Evolutionary conservation across 192 early-diverging fungal species (phyloP), one percentile per base, ranked within the genome.

Genomic region (Coemansia asiatica): DNA sequence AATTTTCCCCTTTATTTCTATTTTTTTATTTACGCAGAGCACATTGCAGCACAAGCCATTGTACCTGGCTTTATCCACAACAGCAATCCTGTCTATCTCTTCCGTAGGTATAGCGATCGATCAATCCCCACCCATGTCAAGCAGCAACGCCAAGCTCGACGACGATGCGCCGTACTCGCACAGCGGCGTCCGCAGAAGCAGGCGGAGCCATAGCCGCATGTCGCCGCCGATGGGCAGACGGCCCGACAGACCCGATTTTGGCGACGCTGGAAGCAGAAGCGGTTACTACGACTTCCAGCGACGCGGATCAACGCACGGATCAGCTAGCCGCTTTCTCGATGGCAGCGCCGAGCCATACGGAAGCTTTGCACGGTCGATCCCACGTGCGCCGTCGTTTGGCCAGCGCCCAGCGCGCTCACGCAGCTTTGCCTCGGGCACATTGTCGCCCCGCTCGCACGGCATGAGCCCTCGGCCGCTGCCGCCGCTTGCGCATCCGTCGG

Each of bases 201-300:
- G 21, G 35, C 56, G 27, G 19, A 60, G 40, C 40, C 58, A 60
- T 26, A 60, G 59, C 47, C 67, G 59, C 38, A 60, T 35, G 9
- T 69, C 70, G 35, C 60, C 64, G 15, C 56, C 54, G 9, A 63
- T 61, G 33, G 46, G 67, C 53, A 67, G 64, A 36, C 56, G 65
- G 19, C 67, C 61, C 31, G 63, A 40, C 33, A 58, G 63, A 33
- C 61, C 60, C 13, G 49, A 58, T 28, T 64, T 60, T 19, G 59
- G 38, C 40, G n/a, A 60, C 27, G 36, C 63, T 65, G 50, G 57
- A 54, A 27, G 59, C 62, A 15, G 61, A 28, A 56, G 40, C 58
- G 61, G 67, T 64, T 70, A 73, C 70, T 56, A 72, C 22, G 69
- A 67, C 29, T 65, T 71, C 36, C 66, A 64, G 29, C 69, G 63